Evolutionary conservation across 1,139 yeast species (phyloP).

Genomic region (Kodamaea arcana): DNA sequence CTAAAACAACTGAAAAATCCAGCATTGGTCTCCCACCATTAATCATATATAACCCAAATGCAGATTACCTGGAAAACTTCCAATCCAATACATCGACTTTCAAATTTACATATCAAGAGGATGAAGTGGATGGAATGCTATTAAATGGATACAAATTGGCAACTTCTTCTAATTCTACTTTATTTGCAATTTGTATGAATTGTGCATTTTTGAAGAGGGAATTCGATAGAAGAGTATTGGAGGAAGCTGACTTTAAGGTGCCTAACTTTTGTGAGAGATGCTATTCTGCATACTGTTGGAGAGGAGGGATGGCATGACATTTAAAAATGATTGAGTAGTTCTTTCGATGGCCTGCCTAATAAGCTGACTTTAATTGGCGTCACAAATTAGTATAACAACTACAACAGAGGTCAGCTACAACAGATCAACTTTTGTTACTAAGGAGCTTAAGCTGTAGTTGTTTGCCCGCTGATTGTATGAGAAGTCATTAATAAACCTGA

Average conservation of each 20-base stretch:
- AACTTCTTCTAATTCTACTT: constrained; percentile 38
- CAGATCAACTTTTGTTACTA: no score
- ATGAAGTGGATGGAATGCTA: constrained; percentile 43
- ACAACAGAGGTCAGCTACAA: no score
- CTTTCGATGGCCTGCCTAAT: no score
- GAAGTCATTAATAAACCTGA: no score
- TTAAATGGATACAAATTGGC: constrained; percentile 52
- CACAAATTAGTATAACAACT: no score
- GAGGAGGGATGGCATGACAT: no score
- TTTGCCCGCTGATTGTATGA: no score
- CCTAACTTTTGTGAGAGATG: constrained; percentile 21
- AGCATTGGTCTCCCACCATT: constrained; percentile 43
- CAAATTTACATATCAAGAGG: constrained; percentile 43
- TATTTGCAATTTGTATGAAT: constrained; percentile 49
- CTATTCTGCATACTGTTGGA: constrained; percentile 21
- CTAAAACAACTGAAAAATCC: constrained; percentile 1
- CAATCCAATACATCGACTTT: constrained; percentile 59
- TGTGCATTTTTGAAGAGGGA: constrained; percentile 58
- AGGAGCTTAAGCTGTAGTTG: no score
- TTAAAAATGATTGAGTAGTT: no score
- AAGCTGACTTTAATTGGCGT: no score
- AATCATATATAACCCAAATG: constrained; percentile 50
- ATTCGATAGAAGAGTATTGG: constrained; percentile 34
- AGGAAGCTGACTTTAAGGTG: constrained; percentile 2
- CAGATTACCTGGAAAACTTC: constrained; percentile 25